These are phyloP conservation scores for Claviceps arundinis DNA, from an alignment of 2,329 filamentous ascomycete genomes.

Conservation along the genomic window DNA sequence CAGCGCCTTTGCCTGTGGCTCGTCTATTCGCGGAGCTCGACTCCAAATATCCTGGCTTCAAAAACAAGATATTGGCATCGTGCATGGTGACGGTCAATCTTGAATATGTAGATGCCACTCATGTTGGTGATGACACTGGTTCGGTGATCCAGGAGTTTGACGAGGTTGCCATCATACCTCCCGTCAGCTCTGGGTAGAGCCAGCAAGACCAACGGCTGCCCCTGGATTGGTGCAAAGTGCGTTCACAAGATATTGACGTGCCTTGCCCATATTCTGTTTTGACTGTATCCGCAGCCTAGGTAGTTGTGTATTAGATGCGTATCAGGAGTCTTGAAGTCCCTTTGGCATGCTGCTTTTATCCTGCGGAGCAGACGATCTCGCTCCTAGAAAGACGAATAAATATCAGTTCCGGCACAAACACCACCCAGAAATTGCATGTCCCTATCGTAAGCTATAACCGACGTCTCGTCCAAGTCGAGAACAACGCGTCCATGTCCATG, in stretches of 20 bases:
- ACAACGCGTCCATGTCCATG: too few relatives aligned
- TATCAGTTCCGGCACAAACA: too few relatives aligned
- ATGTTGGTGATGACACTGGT: slow-evolving; percentile 25
- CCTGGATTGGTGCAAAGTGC: background rate
- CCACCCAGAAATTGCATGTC: too few relatives aligned
- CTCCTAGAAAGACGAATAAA: too few relatives aligned
- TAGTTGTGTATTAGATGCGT: too few relatives aligned
- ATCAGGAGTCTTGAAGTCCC: too few relatives aligned
- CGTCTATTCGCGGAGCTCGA: slow-evolving; percentile 58
- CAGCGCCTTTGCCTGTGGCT: slow-evolving; percentile 49
- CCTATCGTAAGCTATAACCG: too few relatives aligned
- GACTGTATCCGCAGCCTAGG: too few relatives aligned
- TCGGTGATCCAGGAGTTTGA: slow-evolving; percentile 55
- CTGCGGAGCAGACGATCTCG: too few relatives aligned
- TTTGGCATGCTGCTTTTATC: too few relatives aligned
- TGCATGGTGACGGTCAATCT: slow-evolving; percentile 71
- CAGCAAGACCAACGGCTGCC: background rate
- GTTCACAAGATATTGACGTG: background rate
- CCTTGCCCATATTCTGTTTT: background rate
- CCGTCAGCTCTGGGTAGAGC: slow-evolving; percentile 67
- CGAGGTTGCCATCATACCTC: slow-evolving; percentile 78
- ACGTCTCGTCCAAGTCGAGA: too few relatives aligned
- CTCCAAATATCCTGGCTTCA: slow-evolving; percentile 55
- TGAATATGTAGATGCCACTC: slow-evolving; percentile 61
- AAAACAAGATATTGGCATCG: slow-evolving; percentile 51